These are phyloP conservation scores for Phlyctochytrium bullatum DNA, from an alignment of 192 early-diverging fungal species.

Conservation along the genomic window DNA sequence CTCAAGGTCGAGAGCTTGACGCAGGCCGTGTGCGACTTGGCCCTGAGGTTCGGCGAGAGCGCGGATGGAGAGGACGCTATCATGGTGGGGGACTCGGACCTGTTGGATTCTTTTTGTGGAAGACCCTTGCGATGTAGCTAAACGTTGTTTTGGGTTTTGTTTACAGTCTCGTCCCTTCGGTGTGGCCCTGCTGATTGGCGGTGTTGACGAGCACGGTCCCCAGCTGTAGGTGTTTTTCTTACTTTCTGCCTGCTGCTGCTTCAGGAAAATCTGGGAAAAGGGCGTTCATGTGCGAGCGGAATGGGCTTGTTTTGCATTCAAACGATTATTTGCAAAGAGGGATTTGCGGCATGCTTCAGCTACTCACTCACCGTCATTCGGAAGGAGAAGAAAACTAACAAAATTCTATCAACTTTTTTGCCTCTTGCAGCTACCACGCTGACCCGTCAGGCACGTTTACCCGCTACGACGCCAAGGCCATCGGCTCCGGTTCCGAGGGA, in stretches of 20 bases:
- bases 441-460: conserved; percentile 98
- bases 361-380: background rate
- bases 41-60: conserved; percentile 95
- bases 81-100: conserved; percentile 63
- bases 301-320: background rate
- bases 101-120: background rate
- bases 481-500: conserved; percentile 98
- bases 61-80: conserved; percentile 94
- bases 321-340: background rate
- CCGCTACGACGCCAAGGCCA: conserved; percentile 95
- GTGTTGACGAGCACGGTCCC: conserved; percentile 93
- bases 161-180: conserved; percentile 93
- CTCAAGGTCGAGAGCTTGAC: conserved; percentile 97
- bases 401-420: conserved; percentile 12
- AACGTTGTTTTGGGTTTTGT: conserved; percentile 6
- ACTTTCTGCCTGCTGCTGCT: too few relatives aligned
- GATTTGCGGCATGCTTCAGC: background rate
- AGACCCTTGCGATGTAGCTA: too few relatives aligned
- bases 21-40: conserved; percentile 97
- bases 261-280: too few relatives aligned
- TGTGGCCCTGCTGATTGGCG: conserved; percentile 97
- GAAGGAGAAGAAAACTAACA: background rate
- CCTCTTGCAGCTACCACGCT: conserved; percentile 71
- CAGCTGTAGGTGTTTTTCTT: conserved; percentile 76
- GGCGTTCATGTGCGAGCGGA: too few relatives aligned